Evolutionary conservation across 306 rosid genomes (phyloP).

Genomic region (Betula pendula): DNA sequence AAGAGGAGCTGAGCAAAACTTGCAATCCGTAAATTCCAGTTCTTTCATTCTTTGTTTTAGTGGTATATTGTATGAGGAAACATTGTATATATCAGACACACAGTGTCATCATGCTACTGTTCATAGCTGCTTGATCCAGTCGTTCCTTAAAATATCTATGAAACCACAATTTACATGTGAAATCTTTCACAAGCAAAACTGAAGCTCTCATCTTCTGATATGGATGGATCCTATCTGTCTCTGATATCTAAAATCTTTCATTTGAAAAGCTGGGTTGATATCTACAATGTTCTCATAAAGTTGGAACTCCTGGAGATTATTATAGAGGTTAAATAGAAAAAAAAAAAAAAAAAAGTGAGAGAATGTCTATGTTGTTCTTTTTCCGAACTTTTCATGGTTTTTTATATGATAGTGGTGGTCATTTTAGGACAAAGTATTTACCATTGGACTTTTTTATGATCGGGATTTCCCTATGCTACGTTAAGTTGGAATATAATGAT

Average conservation of each 20-base stretch:
- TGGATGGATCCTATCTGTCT: neutral
- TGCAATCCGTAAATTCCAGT: neutral
- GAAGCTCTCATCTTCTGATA: neutral
- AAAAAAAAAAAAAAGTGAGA: too few relatives aligned
- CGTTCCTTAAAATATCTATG: neutral
- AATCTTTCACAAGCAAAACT: neutral
- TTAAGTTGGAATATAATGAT: too few relatives aligned
- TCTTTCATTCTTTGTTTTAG: conserved; percentile 1
- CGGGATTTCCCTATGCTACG: too few relatives aligned
- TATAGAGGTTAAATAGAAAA: too few relatives aligned
- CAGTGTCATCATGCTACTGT: neutral
- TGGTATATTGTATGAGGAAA: neutral
- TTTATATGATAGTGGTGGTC: neutral
- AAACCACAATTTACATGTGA: neutral
- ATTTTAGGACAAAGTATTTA: neutral
- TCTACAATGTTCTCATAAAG: neutral
- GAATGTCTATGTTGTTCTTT: neutral
- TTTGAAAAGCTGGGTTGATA: neutral
- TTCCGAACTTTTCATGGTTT: neutral
- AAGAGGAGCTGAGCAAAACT: neutral
- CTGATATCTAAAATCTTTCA: neutral
- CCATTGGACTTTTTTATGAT: too few relatives aligned
- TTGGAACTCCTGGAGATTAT: too few relatives aligned
- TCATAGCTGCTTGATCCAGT: neutral
- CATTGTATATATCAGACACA: neutral